Conservation (phyloP, 306 rosid species). For the Pueraria montana region DNA sequence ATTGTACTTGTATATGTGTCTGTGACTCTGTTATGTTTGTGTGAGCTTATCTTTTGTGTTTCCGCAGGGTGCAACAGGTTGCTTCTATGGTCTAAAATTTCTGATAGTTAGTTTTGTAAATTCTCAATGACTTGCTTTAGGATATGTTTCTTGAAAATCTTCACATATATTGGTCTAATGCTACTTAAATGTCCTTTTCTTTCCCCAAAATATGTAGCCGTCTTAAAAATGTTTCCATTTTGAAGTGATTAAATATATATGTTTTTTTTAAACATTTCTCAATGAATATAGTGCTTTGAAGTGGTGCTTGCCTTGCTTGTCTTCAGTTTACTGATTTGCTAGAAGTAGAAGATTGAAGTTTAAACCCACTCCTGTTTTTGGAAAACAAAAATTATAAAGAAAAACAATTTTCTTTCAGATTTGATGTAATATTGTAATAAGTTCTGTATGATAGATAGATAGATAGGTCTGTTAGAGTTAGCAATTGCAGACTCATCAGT, state of each 20-base stretch:
- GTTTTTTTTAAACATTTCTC: not conserved
- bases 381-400: too few relatives aligned
- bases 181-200: not conserved
- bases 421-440: not conserved
- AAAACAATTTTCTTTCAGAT: not conserved
- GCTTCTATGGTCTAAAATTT: not conserved
- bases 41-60: not conserved
- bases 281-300: not conserved
- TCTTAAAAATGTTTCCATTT: not conserved
- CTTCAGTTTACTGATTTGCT: not conserved
- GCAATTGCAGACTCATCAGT: not conserved
- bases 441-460: not conserved
- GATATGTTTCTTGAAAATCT: not conserved
- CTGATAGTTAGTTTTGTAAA: not conserved
- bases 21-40: not conserved
- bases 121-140: not conserved
- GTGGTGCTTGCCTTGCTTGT: not conserved
- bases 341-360: not conserved
- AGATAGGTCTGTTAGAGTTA: not conserved
- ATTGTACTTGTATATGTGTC: slow-evolving; percentile 5
- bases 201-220: not conserved
- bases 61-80: not conserved
- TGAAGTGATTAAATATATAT: not conserved
- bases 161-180: not conserved
- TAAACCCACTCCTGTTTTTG: too few relatives aligned